Evolutionary conservation across 805 yeast genomes (phyloP), one percentile per base, ranked within the genome.

Genomic region (Starmera dryadoides): DNA sequence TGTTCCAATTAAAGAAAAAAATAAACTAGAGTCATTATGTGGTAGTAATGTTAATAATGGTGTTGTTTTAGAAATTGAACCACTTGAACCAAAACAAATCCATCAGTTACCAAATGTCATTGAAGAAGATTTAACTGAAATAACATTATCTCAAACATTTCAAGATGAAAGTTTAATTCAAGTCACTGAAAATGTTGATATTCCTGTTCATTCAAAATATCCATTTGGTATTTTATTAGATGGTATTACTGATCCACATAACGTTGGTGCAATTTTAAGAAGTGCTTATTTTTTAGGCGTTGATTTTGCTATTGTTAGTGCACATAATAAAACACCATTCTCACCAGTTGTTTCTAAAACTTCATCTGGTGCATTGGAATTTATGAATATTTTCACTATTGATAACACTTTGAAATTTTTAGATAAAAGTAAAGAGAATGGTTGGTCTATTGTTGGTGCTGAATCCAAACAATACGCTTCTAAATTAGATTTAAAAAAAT

Each of bases 191-290:
- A 17, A 30, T 4, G 19, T 9, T 9, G n/a, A 30, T 12, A 16
- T 30, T 16, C 17, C 19, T 10, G 14, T 15, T 4, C 18, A 32
- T 3, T 14, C 18, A 7, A 32, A 19, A n/a, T 20, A 32, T n/a
- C 94, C 96, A 3, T 50, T 88, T 15, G 96, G 87, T 0, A 47
- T 87, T 3, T 86, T 71, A 49, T 60, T 87, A 20, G 96, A 87
- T 58, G 86, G 84, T 42, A 69, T 88, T 33, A 76, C 85, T 12
- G 96, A 87, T 57, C 91, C 96, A 1, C 94, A 86, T 56, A 87
- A 87, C 55, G 66, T 86, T 48, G 96, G 96, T 7, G 93, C 91
- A 19, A 76, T 87, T 33, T 60, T 85, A 22, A 66, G 96, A 54
- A 75, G 88, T 3, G 91, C 94, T 0, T 82, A 79, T 60, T 87